phyloP scores from a whole-genome alignment of 768 basidiomycete species.

The Podaxis carcinomalis region DNA sequence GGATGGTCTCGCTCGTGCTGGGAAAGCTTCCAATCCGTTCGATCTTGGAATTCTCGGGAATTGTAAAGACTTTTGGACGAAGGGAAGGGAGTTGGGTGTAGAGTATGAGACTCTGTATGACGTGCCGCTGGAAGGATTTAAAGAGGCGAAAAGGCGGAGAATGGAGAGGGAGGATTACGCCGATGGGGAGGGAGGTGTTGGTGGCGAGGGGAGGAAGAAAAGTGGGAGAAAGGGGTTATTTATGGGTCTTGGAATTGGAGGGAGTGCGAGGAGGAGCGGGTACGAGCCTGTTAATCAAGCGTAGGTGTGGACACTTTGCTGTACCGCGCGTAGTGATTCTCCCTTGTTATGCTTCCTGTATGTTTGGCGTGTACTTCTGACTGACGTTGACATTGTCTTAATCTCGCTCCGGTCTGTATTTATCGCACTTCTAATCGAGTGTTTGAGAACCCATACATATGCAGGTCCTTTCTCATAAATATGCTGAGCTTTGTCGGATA shows the following conservation, averaged over 20 bases:
- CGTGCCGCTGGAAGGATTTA: constrained; percentile 82
- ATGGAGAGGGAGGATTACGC: constrained; percentile 56
- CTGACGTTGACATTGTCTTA: background rate
- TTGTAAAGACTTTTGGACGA: constrained; percentile 93
- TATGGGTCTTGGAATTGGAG: constrained; percentile 50
- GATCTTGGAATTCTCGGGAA: constrained; percentile 76
- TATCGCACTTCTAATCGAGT: background rate
- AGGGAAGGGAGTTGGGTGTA: constrained; percentile 80
- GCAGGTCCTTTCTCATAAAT: too few species aligned
- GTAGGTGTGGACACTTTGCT: constrained; percentile 16
- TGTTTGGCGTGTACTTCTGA: background rate
- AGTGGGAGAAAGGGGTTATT: constrained; percentile 46
- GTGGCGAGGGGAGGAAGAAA: constrained; percentile 26
- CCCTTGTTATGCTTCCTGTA: background rate
- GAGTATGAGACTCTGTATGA: constrained; percentile 90
- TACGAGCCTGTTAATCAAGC: constrained; percentile 70
- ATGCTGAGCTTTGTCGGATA: too few species aligned
- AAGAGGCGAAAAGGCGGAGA: constrained; percentile 61
- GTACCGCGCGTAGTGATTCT: background rate
- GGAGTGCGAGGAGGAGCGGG: constrained; percentile 44
- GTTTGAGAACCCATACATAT: too few species aligned
- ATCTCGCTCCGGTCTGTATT: background rate
- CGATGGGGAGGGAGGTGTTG: constrained; percentile 55
- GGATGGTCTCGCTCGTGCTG: constrained; percentile 75
- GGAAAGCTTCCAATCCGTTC: constrained; percentile 85